phyloP scores from a whole-genome alignment of 2,329 filamentous ascomycete genomes.

The Aphanoascus verrucosus region DNA sequence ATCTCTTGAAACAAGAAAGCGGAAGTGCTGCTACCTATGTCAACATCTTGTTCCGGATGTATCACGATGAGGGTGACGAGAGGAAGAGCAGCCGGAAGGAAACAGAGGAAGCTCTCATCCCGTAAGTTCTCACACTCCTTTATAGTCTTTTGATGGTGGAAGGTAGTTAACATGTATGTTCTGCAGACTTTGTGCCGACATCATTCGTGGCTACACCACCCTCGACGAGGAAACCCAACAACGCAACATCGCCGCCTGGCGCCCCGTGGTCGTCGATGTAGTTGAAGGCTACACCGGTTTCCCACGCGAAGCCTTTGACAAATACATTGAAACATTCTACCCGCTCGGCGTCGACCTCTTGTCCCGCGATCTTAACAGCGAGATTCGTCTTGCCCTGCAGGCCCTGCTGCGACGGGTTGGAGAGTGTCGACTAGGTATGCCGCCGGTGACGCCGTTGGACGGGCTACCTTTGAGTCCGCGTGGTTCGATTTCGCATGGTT shows the following conservation, averaged over 20 bases:
- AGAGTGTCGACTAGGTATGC: slow-evolving; percentile 53
- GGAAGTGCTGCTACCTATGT: slow-evolving; percentile 92
- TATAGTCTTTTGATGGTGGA: not conserved
- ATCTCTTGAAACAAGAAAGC: slow-evolving; percentile 91
- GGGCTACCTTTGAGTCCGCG: slow-evolving; percentile 26
- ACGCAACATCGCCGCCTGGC: slow-evolving; percentile 92
- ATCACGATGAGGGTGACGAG: slow-evolving; percentile 76
- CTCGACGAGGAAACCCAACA: slow-evolving; percentile 96
- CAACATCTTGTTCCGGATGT: slow-evolving; percentile 93
- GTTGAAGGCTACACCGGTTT: slow-evolving; percentile 86
- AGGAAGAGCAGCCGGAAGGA: slow-evolving; percentile 66
- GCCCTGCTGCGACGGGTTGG: slow-evolving; percentile 70
- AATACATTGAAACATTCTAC: slow-evolving; percentile 74
- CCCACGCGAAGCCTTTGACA: slow-evolving; percentile 65
- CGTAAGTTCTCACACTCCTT: slow-evolving; percentile 39
- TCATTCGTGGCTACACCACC: slow-evolving; percentile 70
- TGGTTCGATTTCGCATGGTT: slow-evolving; percentile 28
- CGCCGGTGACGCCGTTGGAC: slow-evolving; percentile 21
- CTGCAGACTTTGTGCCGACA: slow-evolving; percentile 70
- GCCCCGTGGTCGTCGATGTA: slow-evolving; percentile 92
- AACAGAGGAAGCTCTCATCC: slow-evolving; percentile 84
- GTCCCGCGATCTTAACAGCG: slow-evolving; percentile 65
- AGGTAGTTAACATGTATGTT: slow-evolving; percentile 18
- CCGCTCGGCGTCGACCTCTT: slow-evolving; percentile 75
- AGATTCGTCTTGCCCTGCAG: slow-evolving; percentile 69